Evolutionary conservation across 2,329 filamentous ascomycete genomes (phyloP), one percentile per base, ranked within the genome.

Genomic region (Apiospora pterosperma): DNA sequence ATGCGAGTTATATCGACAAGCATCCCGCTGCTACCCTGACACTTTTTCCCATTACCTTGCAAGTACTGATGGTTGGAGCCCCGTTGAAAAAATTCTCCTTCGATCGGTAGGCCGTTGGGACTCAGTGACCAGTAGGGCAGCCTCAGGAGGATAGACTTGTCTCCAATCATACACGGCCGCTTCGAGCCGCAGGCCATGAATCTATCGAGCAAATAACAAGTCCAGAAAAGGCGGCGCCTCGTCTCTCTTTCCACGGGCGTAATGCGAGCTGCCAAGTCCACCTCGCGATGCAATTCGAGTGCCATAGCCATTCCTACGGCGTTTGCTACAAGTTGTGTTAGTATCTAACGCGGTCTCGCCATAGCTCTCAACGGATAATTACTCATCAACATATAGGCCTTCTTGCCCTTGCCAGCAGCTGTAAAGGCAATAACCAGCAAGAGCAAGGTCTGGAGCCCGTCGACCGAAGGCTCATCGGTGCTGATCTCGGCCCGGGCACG

Each of bases 361-460:
- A 10, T 34, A 6, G 28, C 48, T 34, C 16, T 11, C 4, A n/a
- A 34, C 6, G 28, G 48, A 34, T 8, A 12, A 55, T 10, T 88
- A 92, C 92, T 87, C 70, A 96, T 82, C 42, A 93, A 83, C 92
- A 96, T 96, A 70, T 93, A 96, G 1, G 92, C 90, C 77, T 92
- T 96, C 78, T 92, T 95, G 19, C 92, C 92, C 71, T 90, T 89
- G 31, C 93, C 92, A 36, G 88, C 84, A 39, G 92, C 92, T 60
- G 89, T 92, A 71, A 89, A 94, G 3, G 92, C 89, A 73, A 90
- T 88, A 0, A 90, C 88, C 2, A 97, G 84, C 11, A 97, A 82
- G 58, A 97, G 79, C 19, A 95, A 81, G 3, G 92, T 85, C 75
- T 96, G 92, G 10, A 96, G 77, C 38, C 86, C 86, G 74, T 96